phyloP scores from a whole-genome alignment of 148 eudicot species.

The Arctostaphylos glauca region DNA sequence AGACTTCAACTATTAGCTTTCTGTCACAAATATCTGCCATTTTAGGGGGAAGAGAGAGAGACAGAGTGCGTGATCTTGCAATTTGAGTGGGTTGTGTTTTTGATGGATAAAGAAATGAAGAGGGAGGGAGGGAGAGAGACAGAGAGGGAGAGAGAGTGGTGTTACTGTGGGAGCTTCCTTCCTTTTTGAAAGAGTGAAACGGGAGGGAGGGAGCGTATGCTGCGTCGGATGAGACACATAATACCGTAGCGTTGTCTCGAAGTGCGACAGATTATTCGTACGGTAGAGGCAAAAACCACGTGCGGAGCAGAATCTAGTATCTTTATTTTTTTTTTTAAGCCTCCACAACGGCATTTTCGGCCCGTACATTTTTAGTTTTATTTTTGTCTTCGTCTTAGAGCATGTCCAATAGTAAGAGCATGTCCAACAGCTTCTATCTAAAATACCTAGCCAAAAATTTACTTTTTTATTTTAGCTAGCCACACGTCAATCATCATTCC shows the following conservation, averaged over 20 bases:
- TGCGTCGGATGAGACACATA: not conserved
- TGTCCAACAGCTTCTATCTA: too few species aligned
- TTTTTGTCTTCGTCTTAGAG: too few species aligned
- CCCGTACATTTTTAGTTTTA: too few species aligned
- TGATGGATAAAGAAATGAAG: not conserved
- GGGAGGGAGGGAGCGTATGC: constrained; percentile 4
- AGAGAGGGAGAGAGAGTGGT: not conserved
- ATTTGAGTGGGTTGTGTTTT: not conserved
- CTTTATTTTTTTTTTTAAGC: too few species aligned
- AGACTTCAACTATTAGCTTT: constrained; percentile 65
- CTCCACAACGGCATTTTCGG: too few species aligned
- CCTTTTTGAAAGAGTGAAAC: not conserved
- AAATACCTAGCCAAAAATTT: too few species aligned
- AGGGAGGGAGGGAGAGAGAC: not conserved
- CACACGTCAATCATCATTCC: too few species aligned
- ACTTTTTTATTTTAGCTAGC: too few species aligned
- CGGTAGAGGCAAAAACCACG: not conserved
- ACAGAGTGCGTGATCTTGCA: not conserved
- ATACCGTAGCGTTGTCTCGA: not conserved
- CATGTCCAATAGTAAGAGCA: too few species aligned
- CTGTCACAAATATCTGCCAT: constrained; percentile 45
- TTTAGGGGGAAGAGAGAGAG: not conserved
- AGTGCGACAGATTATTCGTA: not conserved
- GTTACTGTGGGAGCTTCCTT: too few species aligned
- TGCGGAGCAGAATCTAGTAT: not conserved